phyloP scores from a whole-genome alignment of 805 yeast species.

The Blastobotrys americana region DNA sequence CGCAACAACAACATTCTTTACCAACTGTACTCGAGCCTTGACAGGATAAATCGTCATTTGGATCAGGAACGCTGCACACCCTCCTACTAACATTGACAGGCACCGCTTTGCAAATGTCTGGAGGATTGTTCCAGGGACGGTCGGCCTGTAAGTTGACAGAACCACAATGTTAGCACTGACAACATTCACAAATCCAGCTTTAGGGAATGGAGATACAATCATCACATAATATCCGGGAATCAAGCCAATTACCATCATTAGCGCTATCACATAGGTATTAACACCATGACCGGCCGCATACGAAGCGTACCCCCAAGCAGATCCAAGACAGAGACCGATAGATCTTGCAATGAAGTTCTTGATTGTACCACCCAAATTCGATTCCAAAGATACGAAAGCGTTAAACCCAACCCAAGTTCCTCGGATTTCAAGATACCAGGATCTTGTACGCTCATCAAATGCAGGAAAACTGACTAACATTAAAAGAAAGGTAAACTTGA shows the following conservation, averaged over 20 bases:
- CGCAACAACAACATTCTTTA: conserved; percentile 36
- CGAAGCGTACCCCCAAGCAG: conserved; percentile 44
- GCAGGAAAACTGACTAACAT: conserved; percentile 45
- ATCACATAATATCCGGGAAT: conserved; percentile 41
- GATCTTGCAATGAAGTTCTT: conserved; percentile 42
- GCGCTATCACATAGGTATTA: conserved; percentile 35
- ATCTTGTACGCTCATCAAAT: conserved; percentile 40
- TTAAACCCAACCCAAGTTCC: conserved; percentile 52
- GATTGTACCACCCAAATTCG: conserved; percentile 45
- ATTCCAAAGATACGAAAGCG: conserved; percentile 42
- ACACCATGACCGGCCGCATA: conserved; percentile 36
- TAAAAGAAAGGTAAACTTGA: conserved; percentile 40
- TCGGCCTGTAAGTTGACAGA: conserved; percentile 39
- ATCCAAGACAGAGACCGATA: conserved; percentile 41
- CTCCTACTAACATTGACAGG: conserved; percentile 45
- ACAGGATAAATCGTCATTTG: conserved; percentile 42
- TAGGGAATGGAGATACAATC: conserved; percentile 42
- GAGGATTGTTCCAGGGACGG: conserved; percentile 35
- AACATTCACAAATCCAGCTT: conserved; percentile 44
- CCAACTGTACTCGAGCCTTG: conserved; percentile 41
- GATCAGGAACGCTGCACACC: conserved; percentile 40
- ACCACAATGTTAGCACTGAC: conserved; percentile 43
- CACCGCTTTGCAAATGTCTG: conserved; percentile 44
- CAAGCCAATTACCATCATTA: conserved; percentile 39
- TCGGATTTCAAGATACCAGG: conserved; percentile 43